Evolutionary conservation across 2,329 filamentous ascomycete species (phyloP), one percentile per base, ranked within the genome.

Genomic region (Harringtonia aguacate): DNA sequence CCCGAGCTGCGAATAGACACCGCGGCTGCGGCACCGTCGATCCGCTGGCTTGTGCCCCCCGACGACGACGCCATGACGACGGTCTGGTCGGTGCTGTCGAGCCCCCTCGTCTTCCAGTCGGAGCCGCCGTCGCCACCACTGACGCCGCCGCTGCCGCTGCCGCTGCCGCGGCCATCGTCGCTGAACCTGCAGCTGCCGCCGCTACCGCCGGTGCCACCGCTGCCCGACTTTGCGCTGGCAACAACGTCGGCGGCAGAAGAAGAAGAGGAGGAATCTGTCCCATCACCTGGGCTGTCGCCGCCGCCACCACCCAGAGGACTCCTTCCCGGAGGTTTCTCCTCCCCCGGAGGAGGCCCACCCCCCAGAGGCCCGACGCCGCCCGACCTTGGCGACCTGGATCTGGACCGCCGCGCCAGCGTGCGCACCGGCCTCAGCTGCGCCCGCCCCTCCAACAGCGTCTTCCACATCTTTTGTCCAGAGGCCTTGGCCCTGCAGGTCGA

Each of bases 401-500:
- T n/a, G n/a, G n/a, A n/a, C n/a, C n/a, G n/a, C n/a, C n/a, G n/a
- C n/a, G 3, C 17, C 46, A 38, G 48, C 42, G 35, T 47, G 5
- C 15, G 41, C 33, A 38, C 39, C 31, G 44, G 36, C 28, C 18
- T 39, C 28, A 37, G 37, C 22, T 42, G 42, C 8, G 44, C 44
- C 6, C 52, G 56, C 4, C 60, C 60, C 21, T 59, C 55, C 38
- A 64, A 64, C 44, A 61, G 61, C 52, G 62, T 66, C 22, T 63
- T 66, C 47, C 60, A 60, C 49, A 55, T 61, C 41, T 65, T 66
- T 46, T 66, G 63, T 43, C 55, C 62, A 14, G 58, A 64, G 44
- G 64, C 63, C 18, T 54, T 67, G 57, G 55, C 56, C 33, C 58
- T 65, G 15, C 63, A 66, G 48, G 61, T 65, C 13, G 56, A 67